Base-by-base conservation (phyloP, 129 eudicot genomes). In the Centaurea solstitialis region DNA sequence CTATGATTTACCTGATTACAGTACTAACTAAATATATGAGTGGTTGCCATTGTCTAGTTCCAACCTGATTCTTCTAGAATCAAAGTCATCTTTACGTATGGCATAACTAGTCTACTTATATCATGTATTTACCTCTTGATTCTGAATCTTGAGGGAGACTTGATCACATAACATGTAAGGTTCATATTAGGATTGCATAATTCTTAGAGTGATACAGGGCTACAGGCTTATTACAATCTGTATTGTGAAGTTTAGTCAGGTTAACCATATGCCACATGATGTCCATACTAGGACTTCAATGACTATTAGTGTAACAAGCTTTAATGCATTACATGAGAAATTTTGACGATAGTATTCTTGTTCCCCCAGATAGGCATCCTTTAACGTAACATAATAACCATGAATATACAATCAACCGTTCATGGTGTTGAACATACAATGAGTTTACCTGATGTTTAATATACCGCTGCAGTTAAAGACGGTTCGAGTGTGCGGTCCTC, bases 401-500 rank as follows among this genome's bases (percentile, higher is more conserved):
- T 40, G 61, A 50, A 50, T n/a, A 10, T 50, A 50, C 61, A 50
- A 3, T 50, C 18, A 50, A 10, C 2, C 18, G 18, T 50, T 12
- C 61, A 50, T 50, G 18, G 18, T 50, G 17, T 50, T 50, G 17
- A 26, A 26, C 2, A 26, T 26, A 26, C 30, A 26, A 53, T 30
- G 40, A 11, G 37, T 4, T 61, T 30, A 61, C 57, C 24, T 82
- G 74, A 40, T 76, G 72, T 73, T 83, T 35, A 24, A 67, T 77
- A 69, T 35, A 45, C 38, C 82, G 73, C 74, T 85, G 86, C 93
- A 95, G 99, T 86, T 95, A 75, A 95, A 93, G 83, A 73, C 92
- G 1, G 93, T 95, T 74, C 87, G 93, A 83, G 97, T 95, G 78
- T 95, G 98, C 62, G 99, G 99, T 85, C 99, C 99, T 75, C 97